phyloP scores from a whole-genome alignment of 2,329 filamentous ascomycete genomes.

The Blastomyces silverae region DNA sequence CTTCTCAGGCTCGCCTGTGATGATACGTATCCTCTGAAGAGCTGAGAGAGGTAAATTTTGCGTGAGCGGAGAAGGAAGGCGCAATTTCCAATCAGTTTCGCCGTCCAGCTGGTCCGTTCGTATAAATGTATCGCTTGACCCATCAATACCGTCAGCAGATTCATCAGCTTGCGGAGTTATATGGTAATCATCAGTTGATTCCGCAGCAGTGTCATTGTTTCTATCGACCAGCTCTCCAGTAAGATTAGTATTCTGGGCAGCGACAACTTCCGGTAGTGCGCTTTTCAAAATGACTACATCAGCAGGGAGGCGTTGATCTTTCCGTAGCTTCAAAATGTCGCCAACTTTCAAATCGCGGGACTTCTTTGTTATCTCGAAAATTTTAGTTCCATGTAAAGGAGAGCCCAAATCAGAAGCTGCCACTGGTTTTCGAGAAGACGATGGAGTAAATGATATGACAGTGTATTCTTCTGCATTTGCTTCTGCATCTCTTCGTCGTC shows the following conservation, averaged over 20 bases:
- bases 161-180: slow-evolving; percentile 23
- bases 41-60: slow-evolving; percentile 69
- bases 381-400: slow-evolving; percentile 32
- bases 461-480: slow-evolving; percentile 88
- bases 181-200: slow-evolving; percentile 18
- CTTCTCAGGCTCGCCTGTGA: slow-evolving; percentile 82
- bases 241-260: background rate
- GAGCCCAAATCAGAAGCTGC: slow-evolving; percentile 23
- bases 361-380: slow-evolving; percentile 66
- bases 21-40: slow-evolving; percentile 60
- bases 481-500: slow-evolving; percentile 80
- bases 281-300: slow-evolving; percentile 92
- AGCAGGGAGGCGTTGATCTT: slow-evolving; percentile 87
- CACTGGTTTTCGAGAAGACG: slow-evolving; percentile 20
- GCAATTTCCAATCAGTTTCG: slow-evolving; percentile 97
- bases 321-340: slow-evolving; percentile 86
- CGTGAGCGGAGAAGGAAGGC: slow-evolving; percentile 76
- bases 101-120: slow-evolving; percentile 95
- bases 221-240: background rate
- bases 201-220: slow-evolving; percentile 10
- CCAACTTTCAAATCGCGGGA: slow-evolving; percentile 87
- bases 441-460: slow-evolving; percentile 61
- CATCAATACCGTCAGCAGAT: slow-evolving; percentile 34
- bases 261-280: slow-evolving; percentile 11
- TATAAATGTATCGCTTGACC: slow-evolving; percentile 81